Evolutionary conservation across 1,139 yeast genomes (phyloP), one percentile per base, ranked within the genome.

Genomic region (Entelexis paramagnoliae): DNA sequence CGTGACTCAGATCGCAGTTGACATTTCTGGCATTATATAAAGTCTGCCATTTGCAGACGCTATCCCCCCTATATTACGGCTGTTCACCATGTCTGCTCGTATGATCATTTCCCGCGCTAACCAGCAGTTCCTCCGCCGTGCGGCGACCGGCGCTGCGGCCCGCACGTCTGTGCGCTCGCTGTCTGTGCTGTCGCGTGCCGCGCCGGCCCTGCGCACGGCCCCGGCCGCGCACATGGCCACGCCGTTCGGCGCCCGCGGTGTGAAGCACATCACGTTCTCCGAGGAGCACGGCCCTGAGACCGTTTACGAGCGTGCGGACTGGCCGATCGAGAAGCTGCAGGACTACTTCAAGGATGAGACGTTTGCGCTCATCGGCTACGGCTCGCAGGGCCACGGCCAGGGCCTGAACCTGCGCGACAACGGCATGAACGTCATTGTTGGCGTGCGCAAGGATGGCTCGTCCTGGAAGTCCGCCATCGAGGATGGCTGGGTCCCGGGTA

Each of bases 401-500:
- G 97, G 96, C 75, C 82, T 91, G 67, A 91, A 91, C 88, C 76
- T 91, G 78, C 86, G 98, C 78, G 98, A 91, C 79, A 89, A 91
- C 68, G 98, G 98, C 72, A 74, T 91, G 68, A 91, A 91, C 72
- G 98, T 91, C 65, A 85, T 91, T 71, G 78, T 91, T 64, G 98
- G 98, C 80, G 98, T 91, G 66, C 83, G 98, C 76, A 87, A 91
- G 79, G 74, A 86, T 69, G 98, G 98, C 78, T 93, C 96, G 64
- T 91, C 98, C 58, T 91, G 98, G 98, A 88, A 89, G 78, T 95
- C 96, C 64, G 98, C 98, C 68, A 76, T 87, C 66, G 98, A 91
- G 75, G 98, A 91, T 73, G 98, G 98, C 65, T 91, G 98, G 98
- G 96, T 91, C 64, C 96, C 96, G 71, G 98, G 98, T 71, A 87